These are phyloP conservation scores for Tricholoma matsutake DNA, from an alignment of 768 basidiomycete genomes.

Conservation along the genomic window DNA sequence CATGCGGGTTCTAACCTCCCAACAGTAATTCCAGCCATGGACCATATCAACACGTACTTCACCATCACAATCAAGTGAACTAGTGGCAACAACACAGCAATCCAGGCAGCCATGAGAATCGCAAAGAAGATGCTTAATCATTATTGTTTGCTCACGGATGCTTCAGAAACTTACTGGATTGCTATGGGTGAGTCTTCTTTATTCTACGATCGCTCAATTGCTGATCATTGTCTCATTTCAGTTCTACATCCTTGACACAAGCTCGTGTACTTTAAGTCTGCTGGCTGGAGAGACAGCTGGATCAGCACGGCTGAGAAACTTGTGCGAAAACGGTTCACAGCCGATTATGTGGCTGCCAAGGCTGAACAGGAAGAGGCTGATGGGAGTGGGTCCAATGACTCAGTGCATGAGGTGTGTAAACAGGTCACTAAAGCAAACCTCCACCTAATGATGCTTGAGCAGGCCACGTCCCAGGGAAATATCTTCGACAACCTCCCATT, in stretches of 20 bases:
- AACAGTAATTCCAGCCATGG: constrained; percentile 1
- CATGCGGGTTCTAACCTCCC: not conserved
- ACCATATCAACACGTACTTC: constrained; percentile 9
- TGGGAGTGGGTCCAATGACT: not conserved
- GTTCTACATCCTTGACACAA: constrained; percentile 15
- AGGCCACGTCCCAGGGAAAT: not conserved
- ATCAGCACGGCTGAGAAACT: not conserved
- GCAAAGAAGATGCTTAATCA: constrained; percentile 26
- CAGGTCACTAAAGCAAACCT: not conserved
- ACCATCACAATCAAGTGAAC: not conserved
- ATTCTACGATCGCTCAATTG: not conserved
- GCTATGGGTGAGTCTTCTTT: constrained; percentile 37
- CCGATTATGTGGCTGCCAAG: not conserved
- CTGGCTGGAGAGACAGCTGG: not conserved
- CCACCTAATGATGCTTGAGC: not conserved
- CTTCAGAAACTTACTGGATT: constrained; percentile 29
- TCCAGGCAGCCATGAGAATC: constrained; percentile 19
- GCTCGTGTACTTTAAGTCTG: not conserved
- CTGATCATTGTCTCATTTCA: constrained; percentile 23
- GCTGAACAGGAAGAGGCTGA: not conserved
- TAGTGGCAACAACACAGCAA: constrained; percentile 6
- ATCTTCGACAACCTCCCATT: constrained; percentile 18
- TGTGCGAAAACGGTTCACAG: constrained; percentile 17
- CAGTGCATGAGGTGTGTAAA: not conserved
- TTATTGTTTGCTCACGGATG: constrained; percentile 31